Percentiles rank a stretch among this genome's conserved stretches.
Evolutionary conservation across 345 rosid species (phyloP).

Genomic region (Mercurialis annua): DNA sequence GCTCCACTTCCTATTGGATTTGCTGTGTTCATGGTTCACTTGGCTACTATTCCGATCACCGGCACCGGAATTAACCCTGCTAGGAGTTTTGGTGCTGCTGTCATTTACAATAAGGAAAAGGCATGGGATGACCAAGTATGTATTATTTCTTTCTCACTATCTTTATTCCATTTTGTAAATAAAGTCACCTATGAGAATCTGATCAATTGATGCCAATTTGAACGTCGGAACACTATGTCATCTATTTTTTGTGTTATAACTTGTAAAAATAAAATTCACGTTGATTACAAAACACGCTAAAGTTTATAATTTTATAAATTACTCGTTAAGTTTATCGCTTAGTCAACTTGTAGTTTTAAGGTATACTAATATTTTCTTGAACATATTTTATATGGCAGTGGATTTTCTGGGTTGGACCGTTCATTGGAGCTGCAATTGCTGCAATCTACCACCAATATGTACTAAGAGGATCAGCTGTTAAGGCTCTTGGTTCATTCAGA

Average conservation of each 20-base stretch:
- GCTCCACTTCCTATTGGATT: constrained; percentile 50
- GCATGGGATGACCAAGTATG: constrained; percentile 49
- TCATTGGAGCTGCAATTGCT: constrained; percentile 45
- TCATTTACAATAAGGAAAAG: constrained; percentile 32
- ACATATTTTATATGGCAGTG: constrained; percentile 32
- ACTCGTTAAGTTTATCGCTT: no score
- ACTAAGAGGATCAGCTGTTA: constrained; percentile 36
- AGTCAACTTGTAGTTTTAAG: neutral
- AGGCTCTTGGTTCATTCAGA: constrained; percentile 41
- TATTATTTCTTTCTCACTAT: no score
- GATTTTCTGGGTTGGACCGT: constrained; percentile 53
- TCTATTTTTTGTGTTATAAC: no score
- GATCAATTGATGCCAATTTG: neutral
- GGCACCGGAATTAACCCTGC: constrained; percentile 51
- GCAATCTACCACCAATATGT: constrained; percentile 39
- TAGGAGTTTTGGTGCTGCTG: constrained; percentile 45
- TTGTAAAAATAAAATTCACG: no score
- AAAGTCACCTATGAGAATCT: no score
- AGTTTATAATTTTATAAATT: no score
- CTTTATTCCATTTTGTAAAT: no score
- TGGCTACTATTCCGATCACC: constrained; percentile 44
- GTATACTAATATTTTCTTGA: neutral
- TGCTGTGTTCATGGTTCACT: constrained; percentile 48
- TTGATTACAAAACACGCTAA: no score
- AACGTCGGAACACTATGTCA: no score